Base-by-base conservation (phyloP, 164 flowering plant genomes). In the Chloranthus sessilifolius region DNA sequence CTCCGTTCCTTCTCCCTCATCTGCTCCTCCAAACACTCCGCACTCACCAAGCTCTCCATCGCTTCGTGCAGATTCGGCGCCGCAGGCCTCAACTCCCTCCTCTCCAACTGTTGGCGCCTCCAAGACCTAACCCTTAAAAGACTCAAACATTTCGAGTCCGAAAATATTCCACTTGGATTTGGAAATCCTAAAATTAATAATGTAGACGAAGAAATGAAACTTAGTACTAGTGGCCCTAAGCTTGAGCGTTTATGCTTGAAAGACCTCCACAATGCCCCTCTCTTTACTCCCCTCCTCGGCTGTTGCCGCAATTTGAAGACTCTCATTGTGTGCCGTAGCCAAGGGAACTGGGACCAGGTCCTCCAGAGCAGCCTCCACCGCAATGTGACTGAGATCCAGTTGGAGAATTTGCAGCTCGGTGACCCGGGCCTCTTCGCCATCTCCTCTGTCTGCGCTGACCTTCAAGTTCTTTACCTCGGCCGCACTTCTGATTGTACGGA, bases 251-350 rank as follows among this genome's bases (percentile, higher is more conserved):
- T 66, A 0, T 66, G 71, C 56, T 25, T 66, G 21, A 66, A 66
- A 29, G 71, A 66, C 9, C 63, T 61, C n/a, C 63, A 66, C 60
- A 66, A 61, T 43, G 71, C 52, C 19, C 55, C 52, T 5, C 46
- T 56, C 7, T 61, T 66, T 31, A 34, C 44, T 9, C 71, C 71
- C 2, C 66, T 66, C 11, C 39, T 66, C 29, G 24, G 47, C 28
- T 37, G 56, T 19, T 28, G 55, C 20, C 42, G 39, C 28, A 4
- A 36, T 11, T 21, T 66, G 23, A 47, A 48, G 36, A 37, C 59
- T 4, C 47, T 66, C 20, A 33, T 61, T 1, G 55, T 66, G 4
- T 56, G 62, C 55, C 55, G 63, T 52, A 56, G 71, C 56, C 47
- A 59, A 1, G 71, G 66, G 1, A 26, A 44, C 22, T 66, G 66